These are phyloP conservation scores for Starmerella sp. DNA, from an alignment of 805 yeast genomes.

Conservation along the genomic window DNA sequence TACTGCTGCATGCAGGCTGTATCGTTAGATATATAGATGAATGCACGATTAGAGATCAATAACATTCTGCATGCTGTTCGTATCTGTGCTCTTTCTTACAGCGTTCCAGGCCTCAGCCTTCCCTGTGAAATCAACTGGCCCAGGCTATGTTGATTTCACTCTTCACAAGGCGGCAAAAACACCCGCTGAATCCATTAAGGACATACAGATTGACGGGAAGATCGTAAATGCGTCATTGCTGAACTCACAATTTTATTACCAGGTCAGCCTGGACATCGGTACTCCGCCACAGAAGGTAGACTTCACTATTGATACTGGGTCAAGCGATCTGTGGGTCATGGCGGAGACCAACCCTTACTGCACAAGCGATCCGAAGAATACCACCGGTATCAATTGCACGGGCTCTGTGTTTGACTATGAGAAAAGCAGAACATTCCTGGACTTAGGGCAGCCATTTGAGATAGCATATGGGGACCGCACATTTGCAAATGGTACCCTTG, in stretches of 20 bases:
- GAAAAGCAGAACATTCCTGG: constrained; percentile 24
- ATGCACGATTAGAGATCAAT: too few relatives aligned
- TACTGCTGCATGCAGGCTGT: background rate
- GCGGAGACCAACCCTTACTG: constrained; percentile 16
- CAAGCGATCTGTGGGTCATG: constrained; percentile 57
- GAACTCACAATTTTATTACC: constrained; percentile 21
- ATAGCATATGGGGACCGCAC: constrained; percentile 35
- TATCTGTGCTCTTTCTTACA: background rate
- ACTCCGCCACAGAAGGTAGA: constrained; percentile 42
- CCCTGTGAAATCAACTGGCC: background rate
- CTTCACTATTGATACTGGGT: constrained; percentile 59
- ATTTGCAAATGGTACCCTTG: constrained; percentile 39
- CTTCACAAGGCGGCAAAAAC: constrained; percentile 5
- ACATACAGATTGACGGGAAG: background rate
- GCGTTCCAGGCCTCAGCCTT: background rate
- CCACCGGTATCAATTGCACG: constrained; percentile 20
- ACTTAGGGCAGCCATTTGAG: constrained; percentile 15
- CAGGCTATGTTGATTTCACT: constrained; percentile 4
- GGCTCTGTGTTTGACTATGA: constrained; percentile 25
- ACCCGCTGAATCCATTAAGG: constrained; percentile 1
- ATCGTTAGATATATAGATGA: background rate
- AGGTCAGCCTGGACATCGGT: constrained; percentile 34
- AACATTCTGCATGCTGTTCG: background rate
- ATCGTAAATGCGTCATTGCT: background rate
- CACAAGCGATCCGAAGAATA: constrained; percentile 5